These are phyloP conservation scores for Aspergillus sp. DNA, from an alignment of 2,329 filamentous ascomycete genomes.

Conservation along the genomic window DNA sequence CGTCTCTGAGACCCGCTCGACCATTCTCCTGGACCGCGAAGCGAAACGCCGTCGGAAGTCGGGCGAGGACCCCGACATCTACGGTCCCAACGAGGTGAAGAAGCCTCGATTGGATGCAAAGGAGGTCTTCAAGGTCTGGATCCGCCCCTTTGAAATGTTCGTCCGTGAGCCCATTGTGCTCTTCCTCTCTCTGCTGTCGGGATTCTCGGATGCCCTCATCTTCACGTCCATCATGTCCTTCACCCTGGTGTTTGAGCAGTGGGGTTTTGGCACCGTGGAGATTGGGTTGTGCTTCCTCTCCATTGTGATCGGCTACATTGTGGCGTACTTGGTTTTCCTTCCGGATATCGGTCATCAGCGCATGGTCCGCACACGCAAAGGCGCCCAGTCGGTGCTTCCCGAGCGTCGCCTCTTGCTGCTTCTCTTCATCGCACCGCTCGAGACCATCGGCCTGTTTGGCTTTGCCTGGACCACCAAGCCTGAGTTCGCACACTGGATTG, in stretches of 20 bases:
- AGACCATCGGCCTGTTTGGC: slow-evolving; percentile 59
- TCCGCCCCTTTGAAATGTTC: slow-evolving; percentile 63
- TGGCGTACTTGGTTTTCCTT: slow-evolving; percentile 46
- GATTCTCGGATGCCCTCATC: slow-evolving; percentile 65
- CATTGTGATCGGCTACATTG: slow-evolving; percentile 45
- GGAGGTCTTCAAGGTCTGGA: slow-evolving; percentile 40
- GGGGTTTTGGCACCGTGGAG: slow-evolving; percentile 11
- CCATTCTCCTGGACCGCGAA: slow-evolving; percentile 48
- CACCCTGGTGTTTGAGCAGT: slow-evolving; percentile 42
- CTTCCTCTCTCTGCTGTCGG: slow-evolving; percentile 58
- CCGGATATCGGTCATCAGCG: slow-evolving; percentile 38
- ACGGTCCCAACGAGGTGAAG: slow-evolving; percentile 52
- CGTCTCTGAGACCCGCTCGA: slow-evolving; percentile 54
- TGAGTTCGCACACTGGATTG: slow-evolving; percentile 58
- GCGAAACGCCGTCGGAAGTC: slow-evolving; percentile 47
- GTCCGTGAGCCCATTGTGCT: slow-evolving; percentile 65
- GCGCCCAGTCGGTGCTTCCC: slow-evolving; percentile 45
- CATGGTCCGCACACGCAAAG: slow-evolving; percentile 31
- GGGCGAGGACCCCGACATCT: slow-evolving; percentile 50
- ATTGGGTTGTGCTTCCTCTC: slow-evolving; percentile 17
- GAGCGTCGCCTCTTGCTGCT: slow-evolving; percentile 59
- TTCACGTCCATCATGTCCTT: slow-evolving; percentile 72
- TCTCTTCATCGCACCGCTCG: slow-evolving; percentile 50
- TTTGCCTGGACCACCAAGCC: slow-evolving; percentile 61
- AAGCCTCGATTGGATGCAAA: slow-evolving; percentile 38